Evolutionary conservation across 2,329 filamentous ascomycete species (phyloP).

Genomic region (Talaromyces sp.): DNA sequence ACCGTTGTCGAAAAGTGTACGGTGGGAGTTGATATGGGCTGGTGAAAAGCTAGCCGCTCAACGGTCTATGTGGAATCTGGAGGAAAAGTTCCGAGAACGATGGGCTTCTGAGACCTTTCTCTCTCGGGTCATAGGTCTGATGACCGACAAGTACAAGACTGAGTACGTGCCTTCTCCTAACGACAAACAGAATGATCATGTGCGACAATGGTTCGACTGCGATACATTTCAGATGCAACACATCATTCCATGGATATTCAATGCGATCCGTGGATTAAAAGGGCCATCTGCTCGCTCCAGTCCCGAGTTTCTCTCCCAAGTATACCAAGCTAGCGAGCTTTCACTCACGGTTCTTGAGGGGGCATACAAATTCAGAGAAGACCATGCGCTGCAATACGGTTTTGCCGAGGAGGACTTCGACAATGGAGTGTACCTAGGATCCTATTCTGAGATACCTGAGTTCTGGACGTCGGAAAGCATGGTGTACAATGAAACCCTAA

Average conservation of each 20-base stretch:
- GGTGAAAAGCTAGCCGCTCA: constrained; percentile 88
- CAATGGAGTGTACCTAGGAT: constrained; percentile 60
- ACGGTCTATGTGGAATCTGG: constrained; percentile 72
- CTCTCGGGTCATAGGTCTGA: constrained; percentile 69
- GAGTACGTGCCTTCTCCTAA: constrained; percentile 57
- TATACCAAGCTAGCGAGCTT: constrained; percentile 71
- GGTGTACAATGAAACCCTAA: constrained; percentile 37
- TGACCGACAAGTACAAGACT: constrained; percentile 73
- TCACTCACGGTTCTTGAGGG: constrained; percentile 62
- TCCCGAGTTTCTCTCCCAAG: constrained; percentile 43
- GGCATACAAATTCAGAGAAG: constrained; percentile 67
- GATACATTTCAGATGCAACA: constrained; percentile 70
- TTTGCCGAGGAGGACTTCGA: constrained; percentile 64
- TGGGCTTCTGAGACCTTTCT: constrained; percentile 66
- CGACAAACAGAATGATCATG: constrained; percentile 67
- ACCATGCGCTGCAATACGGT: constrained; percentile 69
- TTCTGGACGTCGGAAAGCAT: constrained; percentile 74
- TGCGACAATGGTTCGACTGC: constrained; percentile 83
- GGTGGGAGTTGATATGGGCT: constrained; percentile 81
- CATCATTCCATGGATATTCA: constrained; percentile 74
- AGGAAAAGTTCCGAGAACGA: constrained; percentile 65
- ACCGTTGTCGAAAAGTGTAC: constrained; percentile 62
- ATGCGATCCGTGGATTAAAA: constrained; percentile 70
- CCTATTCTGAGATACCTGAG: constrained; percentile 68
- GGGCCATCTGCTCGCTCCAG: constrained; percentile 57